phyloP scores from a whole-genome alignment of 345 rosid species.

The Streptanthus diversifolius region DNA sequence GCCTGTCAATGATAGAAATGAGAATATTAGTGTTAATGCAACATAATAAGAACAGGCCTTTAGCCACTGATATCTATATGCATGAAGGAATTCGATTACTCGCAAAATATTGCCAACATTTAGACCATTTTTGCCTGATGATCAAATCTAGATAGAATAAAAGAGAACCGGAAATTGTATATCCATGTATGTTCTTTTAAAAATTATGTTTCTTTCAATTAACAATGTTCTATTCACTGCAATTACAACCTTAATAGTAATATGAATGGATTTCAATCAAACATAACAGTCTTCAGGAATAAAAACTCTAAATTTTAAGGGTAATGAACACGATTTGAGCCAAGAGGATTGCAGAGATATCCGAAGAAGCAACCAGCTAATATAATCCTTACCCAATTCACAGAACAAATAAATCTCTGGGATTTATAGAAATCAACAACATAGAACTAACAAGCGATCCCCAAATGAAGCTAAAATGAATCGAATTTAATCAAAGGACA shows the following conservation, averaged over 20 bases:
- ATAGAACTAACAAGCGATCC: neutral
- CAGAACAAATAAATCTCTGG: neutral
- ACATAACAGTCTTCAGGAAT: neutral
- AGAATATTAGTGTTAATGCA: neutral
- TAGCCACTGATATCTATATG: neutral
- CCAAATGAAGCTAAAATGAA: neutral
- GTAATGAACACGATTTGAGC: neutral
- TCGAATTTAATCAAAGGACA: neutral
- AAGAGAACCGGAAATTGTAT: neutral
- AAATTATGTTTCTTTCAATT: neutral
- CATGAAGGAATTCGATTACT: neutral
- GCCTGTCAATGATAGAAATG: constrained; percentile 40
- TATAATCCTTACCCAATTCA: neutral
- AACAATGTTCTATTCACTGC: neutral
- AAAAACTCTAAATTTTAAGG: neutral
- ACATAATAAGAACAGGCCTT: neutral
- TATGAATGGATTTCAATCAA: too few relatives aligned
- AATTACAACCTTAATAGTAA: neutral
- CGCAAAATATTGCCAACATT: neutral
- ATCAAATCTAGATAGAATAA: neutral
- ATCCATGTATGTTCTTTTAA: too few relatives aligned
- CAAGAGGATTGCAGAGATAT: neutral
- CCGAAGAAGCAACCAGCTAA: neutral
- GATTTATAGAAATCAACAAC: neutral
- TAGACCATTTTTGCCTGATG: neutral